phyloP scores from a whole-genome alignment of 495 filamentous ascomycete species.

The Neurospora hispaniola region DNA sequence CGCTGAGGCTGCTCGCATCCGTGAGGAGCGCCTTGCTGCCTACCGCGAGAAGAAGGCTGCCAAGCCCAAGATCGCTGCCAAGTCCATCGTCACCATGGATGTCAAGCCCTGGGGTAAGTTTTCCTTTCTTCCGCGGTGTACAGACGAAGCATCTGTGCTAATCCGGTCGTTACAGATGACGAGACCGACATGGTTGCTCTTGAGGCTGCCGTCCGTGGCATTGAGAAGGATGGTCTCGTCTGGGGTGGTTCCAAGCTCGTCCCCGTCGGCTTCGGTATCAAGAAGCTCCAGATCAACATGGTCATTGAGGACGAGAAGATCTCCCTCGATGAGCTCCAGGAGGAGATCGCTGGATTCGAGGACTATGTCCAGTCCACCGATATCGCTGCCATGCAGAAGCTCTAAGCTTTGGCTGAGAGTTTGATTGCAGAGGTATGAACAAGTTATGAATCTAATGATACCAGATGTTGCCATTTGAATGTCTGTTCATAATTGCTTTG shows the following conservation, averaged over 20 bases:
- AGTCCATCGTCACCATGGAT: conserved; percentile 90
- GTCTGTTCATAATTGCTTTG: background rate
- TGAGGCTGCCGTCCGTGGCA: conserved; percentile 71
- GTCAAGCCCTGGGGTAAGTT: conserved; percentile 97
- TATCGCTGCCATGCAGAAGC: conserved; percentile 49
- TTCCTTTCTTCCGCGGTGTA: background rate
- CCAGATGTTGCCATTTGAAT: background rate
- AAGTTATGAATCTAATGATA: conserved; percentile 12
- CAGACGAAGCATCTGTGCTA: conserved; percentile 8
- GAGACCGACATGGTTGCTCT: conserved; percentile 83
- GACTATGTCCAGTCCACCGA: conserved; percentile 96
- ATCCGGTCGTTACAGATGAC: conserved; percentile 47
- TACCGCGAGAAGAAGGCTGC: conserved; percentile 96
- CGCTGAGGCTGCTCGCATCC: conserved; percentile 66
- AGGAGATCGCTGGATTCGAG: conserved; percentile 70
- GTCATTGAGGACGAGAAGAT: conserved; percentile 97
- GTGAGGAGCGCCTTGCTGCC: conserved; percentile 78
- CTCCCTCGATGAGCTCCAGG: conserved; percentile 77
- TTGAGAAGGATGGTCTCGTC: conserved; percentile 87
- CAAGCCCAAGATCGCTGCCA: conserved; percentile 83
- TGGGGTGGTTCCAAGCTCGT: conserved; percentile 93
- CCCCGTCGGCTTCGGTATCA: conserved; percentile 90
- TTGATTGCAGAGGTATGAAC: conserved; percentile 14
- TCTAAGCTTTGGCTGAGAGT: conserved; percentile 14
- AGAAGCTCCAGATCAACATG: conserved; percentile 98